Percentiles rank a stretch among this genome's conserved stretches.
Evolutionary conservation across 805 yeast genomes (phyloP).

Genomic region (Candida insectorum): DNA sequence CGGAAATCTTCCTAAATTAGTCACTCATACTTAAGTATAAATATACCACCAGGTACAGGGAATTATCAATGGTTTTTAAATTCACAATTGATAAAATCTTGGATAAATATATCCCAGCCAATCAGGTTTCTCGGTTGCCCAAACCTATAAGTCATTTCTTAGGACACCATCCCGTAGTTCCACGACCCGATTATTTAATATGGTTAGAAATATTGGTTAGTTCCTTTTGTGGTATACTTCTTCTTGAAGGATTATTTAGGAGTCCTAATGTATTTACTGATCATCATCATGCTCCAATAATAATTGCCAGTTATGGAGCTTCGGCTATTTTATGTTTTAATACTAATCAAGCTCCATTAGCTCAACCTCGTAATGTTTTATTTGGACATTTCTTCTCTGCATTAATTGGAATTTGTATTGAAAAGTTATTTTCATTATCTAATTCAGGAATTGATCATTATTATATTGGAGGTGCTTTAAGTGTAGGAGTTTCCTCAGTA

Average conservation of each 20-base stretch:
- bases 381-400: slow-evolving; percentile 55
- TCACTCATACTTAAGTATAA: too few relatives aligned
- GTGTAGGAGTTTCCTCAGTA: slow-evolving; percentile 53
- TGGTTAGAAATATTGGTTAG: slow-evolving; percentile 48
- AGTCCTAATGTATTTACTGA: slow-evolving; percentile 33
- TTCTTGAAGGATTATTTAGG: slow-evolving; percentile 46
- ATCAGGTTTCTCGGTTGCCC: slow-evolving; percentile 29
- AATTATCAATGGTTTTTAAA: slow-evolving; percentile 31
- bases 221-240: slow-evolving; percentile 44
- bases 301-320: slow-evolving; percentile 62
- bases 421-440: slow-evolving; percentile 50
- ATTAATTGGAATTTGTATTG: slow-evolving; percentile 51
- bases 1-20: too few relatives aligned
- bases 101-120: slow-evolving; percentile 26
- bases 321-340: slow-evolving; percentile 59
- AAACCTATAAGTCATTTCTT: slow-evolving; percentile 30
- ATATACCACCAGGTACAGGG: too few relatives aligned
- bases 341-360: slow-evolving; percentile 52
- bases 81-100: slow-evolving; percentile 33
- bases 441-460: slow-evolving; percentile 42
- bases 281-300: slow-evolving; percentile 44
- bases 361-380: slow-evolving; percentile 61
- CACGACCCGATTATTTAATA: slow-evolving; percentile 33
- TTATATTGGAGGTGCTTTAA: slow-evolving; percentile 57
- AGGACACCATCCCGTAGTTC: slow-evolving; percentile 31